phyloP scores from a whole-genome alignment of 345 rosid genomes.

The Eucalyptus marginata region DNA sequence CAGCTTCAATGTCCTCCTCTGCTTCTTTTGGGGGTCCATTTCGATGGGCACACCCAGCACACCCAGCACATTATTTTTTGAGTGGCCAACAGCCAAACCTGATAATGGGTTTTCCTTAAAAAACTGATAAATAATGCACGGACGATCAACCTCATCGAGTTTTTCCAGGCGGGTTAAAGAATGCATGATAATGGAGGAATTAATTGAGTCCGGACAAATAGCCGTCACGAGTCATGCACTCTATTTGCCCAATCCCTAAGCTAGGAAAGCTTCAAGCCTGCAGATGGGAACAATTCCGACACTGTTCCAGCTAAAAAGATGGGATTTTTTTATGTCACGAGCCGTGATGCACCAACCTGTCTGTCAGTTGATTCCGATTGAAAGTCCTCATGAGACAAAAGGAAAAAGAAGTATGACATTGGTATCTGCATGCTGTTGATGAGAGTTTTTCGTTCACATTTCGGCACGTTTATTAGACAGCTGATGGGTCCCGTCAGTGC shows the following conservation, averaged over 20 bases:
- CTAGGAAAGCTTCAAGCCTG: conserved; percentile 9
- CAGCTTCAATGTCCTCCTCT: neutral
- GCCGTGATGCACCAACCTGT: conserved; percentile 11
- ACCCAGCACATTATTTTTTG: neutral
- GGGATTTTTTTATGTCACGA: neutral
- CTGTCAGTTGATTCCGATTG: conserved; percentile 5
- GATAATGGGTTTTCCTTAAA: conserved; percentile 5
- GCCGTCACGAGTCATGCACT: conserved; percentile 21
- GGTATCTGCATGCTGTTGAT: neutral
- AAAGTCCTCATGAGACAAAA: neutral
- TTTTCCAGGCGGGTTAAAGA: neutral
- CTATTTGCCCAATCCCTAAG: conserved; percentile 25
- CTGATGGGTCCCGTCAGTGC: neutral
- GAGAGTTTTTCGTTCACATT: neutral
- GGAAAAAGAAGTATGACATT: neutral
- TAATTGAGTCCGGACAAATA: conserved; percentile 22
- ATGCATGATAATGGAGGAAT: conserved; percentile 7
- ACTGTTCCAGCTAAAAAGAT: conserved; percentile 4
- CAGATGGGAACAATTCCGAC: conserved; percentile 11
- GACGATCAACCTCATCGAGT: neutral
- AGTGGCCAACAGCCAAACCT: conserved; percentile 60
- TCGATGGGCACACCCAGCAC: neutral
- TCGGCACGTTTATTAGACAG: neutral
- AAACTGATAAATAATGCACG: neutral
- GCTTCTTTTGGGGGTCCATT: neutral